Conservation (phyloP, 2,329 filamentous ascomycete genomes). For the Clonostachys solani region DNA sequence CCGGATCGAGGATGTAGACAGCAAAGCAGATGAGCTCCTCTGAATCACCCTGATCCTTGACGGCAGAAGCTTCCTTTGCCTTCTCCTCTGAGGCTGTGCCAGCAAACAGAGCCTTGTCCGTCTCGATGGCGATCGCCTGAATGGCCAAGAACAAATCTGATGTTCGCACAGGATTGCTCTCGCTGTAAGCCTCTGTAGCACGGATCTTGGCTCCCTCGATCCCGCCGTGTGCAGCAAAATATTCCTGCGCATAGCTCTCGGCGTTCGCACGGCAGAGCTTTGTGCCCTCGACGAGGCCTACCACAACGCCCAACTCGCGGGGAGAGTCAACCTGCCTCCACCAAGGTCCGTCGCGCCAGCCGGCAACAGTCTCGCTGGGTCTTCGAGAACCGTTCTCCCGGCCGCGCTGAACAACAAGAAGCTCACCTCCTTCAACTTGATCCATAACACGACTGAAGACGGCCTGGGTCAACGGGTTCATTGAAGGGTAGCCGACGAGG, state of each 20-base stretch:
- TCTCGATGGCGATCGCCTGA: constrained; percentile 71
- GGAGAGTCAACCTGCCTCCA: constrained; percentile 72
- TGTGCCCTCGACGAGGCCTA: constrained; percentile 78
- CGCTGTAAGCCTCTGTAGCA: constrained; percentile 73
- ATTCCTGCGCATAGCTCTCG: constrained; percentile 82
- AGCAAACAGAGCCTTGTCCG: constrained; percentile 65
- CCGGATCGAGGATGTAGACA: constrained; percentile 78
- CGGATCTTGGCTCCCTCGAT: constrained; percentile 75
- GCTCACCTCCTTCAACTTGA: constrained; percentile 96
- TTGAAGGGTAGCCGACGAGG: constrained; percentile 86
- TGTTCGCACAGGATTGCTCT: constrained; percentile 84
- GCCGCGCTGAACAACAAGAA: constrained; percentile 90
- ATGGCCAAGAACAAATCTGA: constrained; percentile 96
- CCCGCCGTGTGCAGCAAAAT: constrained; percentile 74
- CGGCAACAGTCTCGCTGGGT: constrained; percentile 53
- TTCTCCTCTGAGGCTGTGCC: constrained; percentile 46
- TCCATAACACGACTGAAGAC: constrained; percentile 96
- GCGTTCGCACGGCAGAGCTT: constrained; percentile 88
- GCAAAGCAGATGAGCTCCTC: constrained; percentile 70
- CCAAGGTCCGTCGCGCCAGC: constrained; percentile 95
- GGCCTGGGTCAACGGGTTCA: constrained; percentile 87
- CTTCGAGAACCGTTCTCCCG: constrained; percentile 73
- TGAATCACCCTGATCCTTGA: constrained; percentile 43
- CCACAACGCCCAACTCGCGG: constrained; percentile 75
- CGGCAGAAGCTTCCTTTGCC: constrained; percentile 48